Evolutionary conservation across 2,329 filamentous ascomycete genomes (phyloP).

Genomic region (Penicillium rolfsii): DNA sequence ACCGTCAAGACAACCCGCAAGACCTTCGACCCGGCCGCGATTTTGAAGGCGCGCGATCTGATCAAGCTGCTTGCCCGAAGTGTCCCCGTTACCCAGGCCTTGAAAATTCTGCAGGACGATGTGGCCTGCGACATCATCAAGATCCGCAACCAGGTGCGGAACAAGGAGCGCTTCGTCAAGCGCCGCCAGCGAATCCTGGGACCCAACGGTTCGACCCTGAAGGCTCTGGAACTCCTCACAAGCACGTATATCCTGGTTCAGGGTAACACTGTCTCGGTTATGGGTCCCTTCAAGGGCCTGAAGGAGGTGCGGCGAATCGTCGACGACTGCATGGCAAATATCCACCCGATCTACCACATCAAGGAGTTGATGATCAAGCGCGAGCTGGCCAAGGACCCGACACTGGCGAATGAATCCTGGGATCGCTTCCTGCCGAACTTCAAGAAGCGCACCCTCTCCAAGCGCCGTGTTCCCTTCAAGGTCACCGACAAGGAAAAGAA

Average conservation of each 20-base stretch:
- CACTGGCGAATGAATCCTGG: slow-evolving; percentile 86
- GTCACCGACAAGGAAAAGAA: slow-evolving; percentile 94
- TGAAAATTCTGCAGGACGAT: slow-evolving; percentile 92
- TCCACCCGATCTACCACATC: slow-evolving; percentile 88
- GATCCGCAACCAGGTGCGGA: slow-evolving; percentile 84
- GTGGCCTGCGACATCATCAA: slow-evolving; percentile 95
- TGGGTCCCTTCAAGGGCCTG: slow-evolving; percentile 90
- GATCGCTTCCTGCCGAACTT: slow-evolving; percentile 96
- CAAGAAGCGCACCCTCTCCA: slow-evolving; percentile 88
- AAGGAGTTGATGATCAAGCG: slow-evolving; percentile 95
- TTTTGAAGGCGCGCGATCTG: slow-evolving; percentile 90
- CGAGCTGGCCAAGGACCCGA: slow-evolving; percentile 86
- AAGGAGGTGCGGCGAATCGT: slow-evolving; percentile 90
- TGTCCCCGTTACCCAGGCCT: slow-evolving; percentile 69
- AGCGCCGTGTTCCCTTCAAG: slow-evolving; percentile 78
- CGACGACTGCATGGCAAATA: slow-evolving; percentile 95
- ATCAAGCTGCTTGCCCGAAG: slow-evolving; percentile 90
- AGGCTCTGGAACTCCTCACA: slow-evolving; percentile 90
- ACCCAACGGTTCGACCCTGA: slow-evolving; percentile 87
- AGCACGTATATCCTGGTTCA: slow-evolving; percentile 93
- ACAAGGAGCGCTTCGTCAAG: slow-evolving; percentile 96
- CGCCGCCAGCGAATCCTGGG: slow-evolving; percentile 89
- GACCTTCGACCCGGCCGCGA: slow-evolving; percentile 88
- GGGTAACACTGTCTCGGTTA: slow-evolving; percentile 89
- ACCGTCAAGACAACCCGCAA: slow-evolving; percentile 92